Conservation (phyloP, 2,329 filamentous ascomycete species). For the Verticillium zaregamsianum region DNA sequence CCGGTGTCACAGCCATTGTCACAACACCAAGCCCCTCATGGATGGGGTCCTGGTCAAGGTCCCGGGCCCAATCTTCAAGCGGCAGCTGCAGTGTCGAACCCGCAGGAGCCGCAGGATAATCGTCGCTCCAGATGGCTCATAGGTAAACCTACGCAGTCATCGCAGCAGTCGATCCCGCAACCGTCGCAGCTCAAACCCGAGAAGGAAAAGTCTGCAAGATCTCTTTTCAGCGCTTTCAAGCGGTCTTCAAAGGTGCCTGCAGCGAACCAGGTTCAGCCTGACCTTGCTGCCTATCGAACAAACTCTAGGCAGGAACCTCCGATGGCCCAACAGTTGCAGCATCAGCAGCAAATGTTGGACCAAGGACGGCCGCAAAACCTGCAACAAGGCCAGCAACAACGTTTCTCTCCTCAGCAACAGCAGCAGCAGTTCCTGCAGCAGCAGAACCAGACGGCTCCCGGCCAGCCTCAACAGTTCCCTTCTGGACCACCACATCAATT, state of each 20-base stretch:
- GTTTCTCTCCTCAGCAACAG: background rate
- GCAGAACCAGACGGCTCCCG: background rate
- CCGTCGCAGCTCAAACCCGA: constrained; percentile 8
- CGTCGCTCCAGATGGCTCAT: background rate
- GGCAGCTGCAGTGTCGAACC: background rate
- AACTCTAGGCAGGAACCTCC: background rate
- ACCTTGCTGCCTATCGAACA: background rate
- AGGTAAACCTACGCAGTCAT: background rate
- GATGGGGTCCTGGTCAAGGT: background rate
- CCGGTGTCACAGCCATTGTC: background rate
- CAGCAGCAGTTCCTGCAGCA: background rate
- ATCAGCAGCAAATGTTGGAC: constrained; percentile 8
- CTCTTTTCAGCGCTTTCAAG: constrained; percentile 19
- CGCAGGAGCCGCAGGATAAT: background rate
- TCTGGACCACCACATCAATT: constrained; percentile 4
- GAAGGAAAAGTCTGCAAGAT: constrained; percentile 18
- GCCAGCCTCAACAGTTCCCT: constrained; percentile 3
- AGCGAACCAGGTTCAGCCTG: background rate
- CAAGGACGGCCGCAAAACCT: background rate
- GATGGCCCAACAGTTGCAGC: constrained; percentile 5
- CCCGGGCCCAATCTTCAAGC: background rate
- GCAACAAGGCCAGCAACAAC: background rate
- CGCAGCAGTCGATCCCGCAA: constrained; percentile 1
- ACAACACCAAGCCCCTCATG: background rate
- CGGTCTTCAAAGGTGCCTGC: constrained; percentile 18